phyloP scores from a whole-genome alignment of 257 asterid genomes.

The Apocynum venetum region DNA sequence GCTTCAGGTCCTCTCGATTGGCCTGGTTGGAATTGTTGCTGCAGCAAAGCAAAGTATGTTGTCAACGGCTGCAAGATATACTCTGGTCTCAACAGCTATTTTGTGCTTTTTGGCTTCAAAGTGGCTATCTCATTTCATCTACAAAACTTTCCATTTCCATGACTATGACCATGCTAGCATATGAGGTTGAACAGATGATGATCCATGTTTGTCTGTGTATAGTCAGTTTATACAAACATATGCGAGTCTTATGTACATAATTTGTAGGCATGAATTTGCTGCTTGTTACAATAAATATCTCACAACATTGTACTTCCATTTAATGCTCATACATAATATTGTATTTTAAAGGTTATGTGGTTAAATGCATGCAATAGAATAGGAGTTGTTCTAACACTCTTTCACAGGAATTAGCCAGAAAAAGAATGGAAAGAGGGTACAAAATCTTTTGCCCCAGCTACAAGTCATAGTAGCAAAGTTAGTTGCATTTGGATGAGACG shows the following conservation, averaged over 20 bases:
- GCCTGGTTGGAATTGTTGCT: conserved; percentile 52
- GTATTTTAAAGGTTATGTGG: neutral
- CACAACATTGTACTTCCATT: neutral
- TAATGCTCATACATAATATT: neutral
- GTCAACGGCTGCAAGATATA: conserved; percentile 42
- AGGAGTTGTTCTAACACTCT: too few species aligned
- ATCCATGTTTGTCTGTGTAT: neutral
- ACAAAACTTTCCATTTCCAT: conserved; percentile 77
- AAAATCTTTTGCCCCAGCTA: too few species aligned
- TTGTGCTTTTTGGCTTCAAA: conserved; percentile 68
- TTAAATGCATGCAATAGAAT: too few species aligned
- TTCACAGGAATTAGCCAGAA: too few species aligned
- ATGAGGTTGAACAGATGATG: neutral
- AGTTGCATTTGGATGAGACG: too few species aligned
- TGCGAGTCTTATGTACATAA: neutral
- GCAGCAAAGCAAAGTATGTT: conserved; percentile 53
- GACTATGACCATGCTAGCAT: conserved; percentile 72
- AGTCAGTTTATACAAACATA: neutral
- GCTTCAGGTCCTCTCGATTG: conserved; percentile 52
- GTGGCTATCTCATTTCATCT: conserved; percentile 70
- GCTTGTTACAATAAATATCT: neutral
- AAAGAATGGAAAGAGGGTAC: too few species aligned
- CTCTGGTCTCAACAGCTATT: conserved; percentile 44
- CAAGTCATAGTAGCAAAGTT: too few species aligned
- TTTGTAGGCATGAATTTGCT: neutral